Conservation (phyloP, 2,329 filamentous ascomycete genomes). For the Neophaeococcomyces aloes region DNA sequence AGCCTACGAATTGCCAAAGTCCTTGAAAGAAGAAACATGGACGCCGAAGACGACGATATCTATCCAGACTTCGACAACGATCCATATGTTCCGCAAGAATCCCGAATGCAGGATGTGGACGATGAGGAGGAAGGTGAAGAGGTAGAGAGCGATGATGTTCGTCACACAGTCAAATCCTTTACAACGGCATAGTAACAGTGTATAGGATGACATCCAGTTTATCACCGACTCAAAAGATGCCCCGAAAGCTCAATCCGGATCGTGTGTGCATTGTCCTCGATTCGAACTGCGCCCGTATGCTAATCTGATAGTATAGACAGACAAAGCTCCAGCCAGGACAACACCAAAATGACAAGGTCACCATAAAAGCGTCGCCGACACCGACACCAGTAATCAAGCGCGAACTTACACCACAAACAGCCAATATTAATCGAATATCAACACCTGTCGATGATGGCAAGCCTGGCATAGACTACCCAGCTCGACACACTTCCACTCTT, state of each 20-base stretch:
- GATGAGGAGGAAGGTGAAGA: constrained; percentile 21
- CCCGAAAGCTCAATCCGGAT: constrained; percentile 28
- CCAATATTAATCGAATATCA: constrained; percentile 24
- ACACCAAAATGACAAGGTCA: constrained; percentile 27
- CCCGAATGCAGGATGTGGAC: constrained; percentile 24
- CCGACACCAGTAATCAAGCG: constrained; percentile 24
- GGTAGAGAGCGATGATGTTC: constrained; percentile 27
- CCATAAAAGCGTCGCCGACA: constrained; percentile 29
- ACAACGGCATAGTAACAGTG: constrained; percentile 25
- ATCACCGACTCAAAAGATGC: constrained; percentile 39
- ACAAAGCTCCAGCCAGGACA: constrained; percentile 27
- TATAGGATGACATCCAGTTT: constrained; percentile 40
- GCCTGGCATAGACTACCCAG: constrained; percentile 55
- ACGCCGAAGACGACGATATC: constrained; percentile 21
- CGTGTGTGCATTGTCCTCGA: constrained; percentile 24
- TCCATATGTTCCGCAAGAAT: constrained; percentile 11
- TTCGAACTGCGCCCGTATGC: constrained; percentile 5
- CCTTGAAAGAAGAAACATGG: constrained; percentile 6
- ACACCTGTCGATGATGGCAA: constrained; percentile 30
- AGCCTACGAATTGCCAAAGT: too few relatives aligned
- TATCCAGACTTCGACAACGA: constrained; percentile 15
- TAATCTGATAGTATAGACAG: constrained; percentile 19
- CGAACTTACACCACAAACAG: constrained; percentile 15
- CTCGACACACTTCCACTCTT: constrained; percentile 62
- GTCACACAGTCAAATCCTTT: constrained; percentile 24